phyloP scores from a whole-genome alignment of 108 stramenopile species.

The Fistulifera solaris region DNA sequence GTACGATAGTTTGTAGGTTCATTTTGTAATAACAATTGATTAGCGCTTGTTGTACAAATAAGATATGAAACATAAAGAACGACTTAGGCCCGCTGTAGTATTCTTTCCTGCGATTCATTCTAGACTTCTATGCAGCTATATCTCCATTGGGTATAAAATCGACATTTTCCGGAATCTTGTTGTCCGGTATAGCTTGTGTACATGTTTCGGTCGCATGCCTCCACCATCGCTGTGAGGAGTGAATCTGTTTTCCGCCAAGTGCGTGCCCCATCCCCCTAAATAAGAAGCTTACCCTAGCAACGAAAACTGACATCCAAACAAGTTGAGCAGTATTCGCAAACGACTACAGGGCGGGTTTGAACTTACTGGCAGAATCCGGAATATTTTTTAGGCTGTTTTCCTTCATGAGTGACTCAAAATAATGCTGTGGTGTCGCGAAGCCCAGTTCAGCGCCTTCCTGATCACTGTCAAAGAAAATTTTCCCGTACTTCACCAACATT shows the following conservation, averaged over 20 bases:
- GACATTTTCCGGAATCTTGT: no score
- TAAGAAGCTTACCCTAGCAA: conserved; percentile 52
- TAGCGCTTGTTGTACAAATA: no score
- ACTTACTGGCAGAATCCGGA: conserved; percentile 51
- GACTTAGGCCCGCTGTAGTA: no score
- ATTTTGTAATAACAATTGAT: no score
- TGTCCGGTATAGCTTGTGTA: no score
- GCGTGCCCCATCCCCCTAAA: conserved; percentile 46
- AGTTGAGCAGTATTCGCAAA: neutral
- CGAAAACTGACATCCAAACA: conserved; percentile 27
- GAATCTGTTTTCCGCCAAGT: neutral
- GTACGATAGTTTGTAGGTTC: no score
- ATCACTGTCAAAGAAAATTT: conserved; percentile 62
- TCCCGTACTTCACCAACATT: conserved; percentile 38
- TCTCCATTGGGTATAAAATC: no score
- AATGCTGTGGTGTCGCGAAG: conserved; percentile 57
- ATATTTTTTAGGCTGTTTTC: conserved; percentile 46
- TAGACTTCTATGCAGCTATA: no score
- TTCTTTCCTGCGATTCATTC: no score
- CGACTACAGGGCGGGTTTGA: conserved; percentile 1
- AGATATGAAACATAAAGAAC: no score
- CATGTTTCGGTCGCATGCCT: neutral
- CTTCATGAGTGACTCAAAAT: conserved; percentile 35
- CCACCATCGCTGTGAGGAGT: neutral
- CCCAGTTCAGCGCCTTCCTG: conserved; percentile 28